These are phyloP conservation scores for Puccinia triticina DNA, from an alignment of 1,284 basidiomycete species.

Conservation along the genomic window DNA sequence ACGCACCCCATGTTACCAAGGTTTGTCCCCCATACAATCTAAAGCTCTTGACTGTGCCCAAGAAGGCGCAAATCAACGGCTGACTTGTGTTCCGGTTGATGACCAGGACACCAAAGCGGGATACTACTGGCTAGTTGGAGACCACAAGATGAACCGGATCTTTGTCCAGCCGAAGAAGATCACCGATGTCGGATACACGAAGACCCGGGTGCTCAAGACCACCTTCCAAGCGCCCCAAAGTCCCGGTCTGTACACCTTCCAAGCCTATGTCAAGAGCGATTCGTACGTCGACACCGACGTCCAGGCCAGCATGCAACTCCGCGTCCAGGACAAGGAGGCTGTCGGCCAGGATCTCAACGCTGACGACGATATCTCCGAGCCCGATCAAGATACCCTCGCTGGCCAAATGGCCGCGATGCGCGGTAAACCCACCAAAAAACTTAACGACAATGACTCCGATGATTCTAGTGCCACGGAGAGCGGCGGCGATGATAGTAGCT, in stretches of 20 bases:
- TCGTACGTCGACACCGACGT: constrained; percentile 69
- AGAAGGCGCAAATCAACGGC: background rate
- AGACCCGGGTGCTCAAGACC: constrained; percentile 80
- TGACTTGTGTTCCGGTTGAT: background rate
- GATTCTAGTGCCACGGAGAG: constrained; percentile 48
- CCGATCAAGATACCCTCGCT: constrained; percentile 89
- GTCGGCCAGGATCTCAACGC: constrained; percentile 63
- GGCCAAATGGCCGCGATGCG: constrained; percentile 99
- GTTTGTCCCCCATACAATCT: constrained; percentile 64
- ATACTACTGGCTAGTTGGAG: constrained; percentile 86
- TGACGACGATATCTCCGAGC: constrained; percentile 92
- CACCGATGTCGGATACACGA: constrained; percentile 70
- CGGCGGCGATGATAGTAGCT: constrained; percentile 53
- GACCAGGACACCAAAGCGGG: constrained; percentile 76
- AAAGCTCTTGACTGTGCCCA: background rate
- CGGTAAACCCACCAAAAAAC: constrained; percentile 68
- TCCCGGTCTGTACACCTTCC: constrained; percentile 85
- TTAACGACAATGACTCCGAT: constrained; percentile 57
- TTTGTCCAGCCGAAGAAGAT: constrained; percentile 83
- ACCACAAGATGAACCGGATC: constrained; percentile 85
- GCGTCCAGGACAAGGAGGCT: constrained; percentile 66
- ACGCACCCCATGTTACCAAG: constrained; percentile 87
- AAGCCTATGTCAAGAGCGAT: constrained; percentile 80
- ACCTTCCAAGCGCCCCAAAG: constrained; percentile 93
- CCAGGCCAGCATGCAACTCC: constrained; percentile 80